Evolutionary conservation across 345 rosid species (phyloP).

Genomic region (Streptanthus diversifolius): DNA sequence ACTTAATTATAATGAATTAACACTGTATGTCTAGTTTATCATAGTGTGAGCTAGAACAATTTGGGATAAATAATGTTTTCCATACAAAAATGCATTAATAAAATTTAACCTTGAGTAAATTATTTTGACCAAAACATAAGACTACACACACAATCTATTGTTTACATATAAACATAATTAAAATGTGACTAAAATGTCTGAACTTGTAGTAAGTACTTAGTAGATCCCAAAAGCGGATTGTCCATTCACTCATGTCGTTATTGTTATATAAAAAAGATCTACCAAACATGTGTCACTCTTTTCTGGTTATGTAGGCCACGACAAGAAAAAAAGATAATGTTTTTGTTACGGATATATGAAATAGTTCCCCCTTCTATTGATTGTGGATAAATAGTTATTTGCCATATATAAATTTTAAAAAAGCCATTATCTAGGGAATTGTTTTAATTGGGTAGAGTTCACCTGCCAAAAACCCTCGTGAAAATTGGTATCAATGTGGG

Average conservation of each 20-base stretch:
- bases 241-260: background rate
- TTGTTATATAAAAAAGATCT: background rate
- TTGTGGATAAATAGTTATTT: background rate
- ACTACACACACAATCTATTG: background rate
- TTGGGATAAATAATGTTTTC: background rate
- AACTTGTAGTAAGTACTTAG: background rate
- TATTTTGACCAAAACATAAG: background rate
- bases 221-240: background rate
- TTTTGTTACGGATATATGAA: background rate
- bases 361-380: background rate
- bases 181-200: background rate
- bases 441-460: constrained; percentile 18
- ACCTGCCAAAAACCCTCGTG: constrained; percentile 40
- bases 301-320: background rate
- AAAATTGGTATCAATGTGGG: background rate
- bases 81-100: background rate
- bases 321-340: background rate
- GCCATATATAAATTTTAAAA: background rate
- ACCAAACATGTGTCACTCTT: background rate
- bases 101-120: background rate
- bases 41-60: background rate
- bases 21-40: background rate
- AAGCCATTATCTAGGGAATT: background rate
- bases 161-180: background rate
- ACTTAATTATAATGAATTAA: background rate